Conservation (phyloP, 2,329 filamentous ascomycete species). For the Mollisiaceae sp. region DNA sequence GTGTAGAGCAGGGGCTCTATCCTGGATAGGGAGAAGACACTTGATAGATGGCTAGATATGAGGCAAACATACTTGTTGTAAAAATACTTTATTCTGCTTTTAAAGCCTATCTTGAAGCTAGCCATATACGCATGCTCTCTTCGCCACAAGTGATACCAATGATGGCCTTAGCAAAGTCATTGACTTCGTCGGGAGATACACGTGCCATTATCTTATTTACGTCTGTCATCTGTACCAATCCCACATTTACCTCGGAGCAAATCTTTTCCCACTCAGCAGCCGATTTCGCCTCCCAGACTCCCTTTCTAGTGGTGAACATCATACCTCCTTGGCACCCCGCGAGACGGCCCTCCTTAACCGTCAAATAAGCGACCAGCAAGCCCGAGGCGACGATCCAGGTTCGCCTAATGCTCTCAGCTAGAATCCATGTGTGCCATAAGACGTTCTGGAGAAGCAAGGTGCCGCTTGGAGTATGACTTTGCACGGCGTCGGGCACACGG, state of each 20-base stretch:
- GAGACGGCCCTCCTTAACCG: conserved; percentile 28
- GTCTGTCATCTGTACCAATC: conserved; percentile 21
- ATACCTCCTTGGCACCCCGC: conserved; percentile 37
- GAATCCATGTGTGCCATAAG: conserved; percentile 44
- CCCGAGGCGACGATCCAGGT: conserved; percentile 38
- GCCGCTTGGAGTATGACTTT: neutral
- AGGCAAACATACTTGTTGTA: too few relatives aligned
- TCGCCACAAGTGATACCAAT: conserved; percentile 7
- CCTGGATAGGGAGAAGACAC: too few relatives aligned
- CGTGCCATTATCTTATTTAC: conserved; percentile 11
- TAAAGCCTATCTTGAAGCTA: too few relatives aligned
- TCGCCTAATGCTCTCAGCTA: conserved; percentile 42
- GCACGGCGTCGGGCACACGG: neutral
- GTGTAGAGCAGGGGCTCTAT: too few relatives aligned
- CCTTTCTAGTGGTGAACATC: conserved; percentile 37
- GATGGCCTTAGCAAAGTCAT: conserved; percentile 20
- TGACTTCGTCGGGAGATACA: conserved; percentile 13
- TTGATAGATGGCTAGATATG: too few relatives aligned
- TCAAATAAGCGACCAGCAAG: conserved; percentile 31
- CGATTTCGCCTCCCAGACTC: conserved; percentile 40
- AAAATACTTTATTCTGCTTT: too few relatives aligned
- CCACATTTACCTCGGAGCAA: conserved; percentile 24
- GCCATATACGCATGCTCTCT: conserved; percentile 12
- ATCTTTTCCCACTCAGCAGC: conserved; percentile 36
- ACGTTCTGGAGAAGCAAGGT: conserved; percentile 5